A percentile compares a stretch with the other conserved stretches of the same genome.
Evolutionary conservation across 768 basidiomycete species (phyloP).

Genomic region (Pisolithus microcarpus): DNA sequence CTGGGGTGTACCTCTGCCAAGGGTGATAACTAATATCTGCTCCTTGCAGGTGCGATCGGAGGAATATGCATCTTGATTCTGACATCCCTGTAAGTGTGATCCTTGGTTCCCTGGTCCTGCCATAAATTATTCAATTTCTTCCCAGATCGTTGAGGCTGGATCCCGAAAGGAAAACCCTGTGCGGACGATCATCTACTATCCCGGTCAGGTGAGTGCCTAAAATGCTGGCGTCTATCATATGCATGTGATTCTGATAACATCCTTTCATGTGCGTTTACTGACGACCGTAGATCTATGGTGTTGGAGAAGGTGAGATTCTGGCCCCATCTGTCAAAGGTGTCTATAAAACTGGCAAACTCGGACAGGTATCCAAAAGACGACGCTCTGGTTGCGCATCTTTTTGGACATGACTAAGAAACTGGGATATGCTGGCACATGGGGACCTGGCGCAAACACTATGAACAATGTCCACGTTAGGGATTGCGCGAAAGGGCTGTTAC

Average conservation of each 20-base stretch:
- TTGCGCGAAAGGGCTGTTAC: constrained; percentile 27
- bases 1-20: not conserved
- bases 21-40: not conserved
- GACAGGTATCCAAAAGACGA: constrained; percentile 32
- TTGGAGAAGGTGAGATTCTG: constrained; percentile 30
- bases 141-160: constrained; percentile 34
- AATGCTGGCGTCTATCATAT: not conserved
- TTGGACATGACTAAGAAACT: constrained; percentile 24
- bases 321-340: not conserved
- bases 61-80: constrained; percentile 27
- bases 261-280: not conserved
- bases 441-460: constrained; percentile 32
- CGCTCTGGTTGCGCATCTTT: constrained; percentile 32
- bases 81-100: constrained; percentile 22
- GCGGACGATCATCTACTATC: constrained; percentile 38
- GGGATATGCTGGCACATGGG: constrained; percentile 38
- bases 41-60: constrained; percentile 18
- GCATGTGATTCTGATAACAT: not conserved
- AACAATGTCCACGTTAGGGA: constrained; percentile 37
- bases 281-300: constrained; percentile 32
- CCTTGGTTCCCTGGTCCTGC: not conserved
- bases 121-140: not conserved
- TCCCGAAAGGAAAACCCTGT: constrained; percentile 33
- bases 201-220: constrained; percentile 21
- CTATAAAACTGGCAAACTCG: not conserved